A percentile compares a stretch with the other conserved stretches of the same genome.
Evolutionary conservation across 1,139 yeast genomes (phyloP).

Genomic region (Lizanozyma gosingica): DNA sequence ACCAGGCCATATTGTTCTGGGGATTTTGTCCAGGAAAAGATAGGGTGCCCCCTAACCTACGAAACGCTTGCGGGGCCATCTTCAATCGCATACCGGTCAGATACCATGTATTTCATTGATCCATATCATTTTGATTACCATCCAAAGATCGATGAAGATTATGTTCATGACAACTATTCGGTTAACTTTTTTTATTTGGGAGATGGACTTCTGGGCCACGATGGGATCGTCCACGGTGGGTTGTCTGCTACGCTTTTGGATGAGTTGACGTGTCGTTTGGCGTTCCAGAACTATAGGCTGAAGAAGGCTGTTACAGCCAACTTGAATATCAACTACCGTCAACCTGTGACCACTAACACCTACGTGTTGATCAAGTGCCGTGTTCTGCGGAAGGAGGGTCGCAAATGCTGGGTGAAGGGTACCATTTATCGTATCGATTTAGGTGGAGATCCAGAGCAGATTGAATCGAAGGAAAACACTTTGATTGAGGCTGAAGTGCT

Average conservation of each 20-base stretch:
- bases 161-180: slow-evolving; percentile 17
- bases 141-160: not conserved
- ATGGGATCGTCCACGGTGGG: slow-evolving; percentile 49
- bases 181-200: slow-evolving; percentile 41
- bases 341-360: slow-evolving; percentile 29
- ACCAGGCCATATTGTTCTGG: not conserved
- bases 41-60: not conserved
- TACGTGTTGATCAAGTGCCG: slow-evolving; percentile 28
- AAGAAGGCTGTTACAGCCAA: slow-evolving; percentile 39
- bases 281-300: slow-evolving; percentile 37
- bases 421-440: slow-evolving; percentile 18
- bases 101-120: not conserved
- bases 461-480: slow-evolving; percentile 17
- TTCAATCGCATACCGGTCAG: not conserved
- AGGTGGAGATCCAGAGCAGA: slow-evolving; percentile 9
- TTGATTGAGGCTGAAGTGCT: slow-evolving; percentile 34
- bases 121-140: not conserved
- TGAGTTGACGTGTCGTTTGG: slow-evolving; percentile 45
- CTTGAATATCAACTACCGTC: slow-evolving; percentile 32
- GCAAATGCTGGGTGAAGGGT: slow-evolving; percentile 39
- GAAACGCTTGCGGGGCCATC: not conserved
- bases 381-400: slow-evolving; percentile 24
- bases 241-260: slow-evolving; percentile 45
- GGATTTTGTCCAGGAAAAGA: not conserved
- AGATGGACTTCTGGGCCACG: slow-evolving; percentile 37